Percentiles rank a stretch among this genome's conserved stretches.
Evolutionary conservation across 495 filamentous ascomycete genomes (phyloP).

Genomic region (Penicillium maclennaniae): DNA sequence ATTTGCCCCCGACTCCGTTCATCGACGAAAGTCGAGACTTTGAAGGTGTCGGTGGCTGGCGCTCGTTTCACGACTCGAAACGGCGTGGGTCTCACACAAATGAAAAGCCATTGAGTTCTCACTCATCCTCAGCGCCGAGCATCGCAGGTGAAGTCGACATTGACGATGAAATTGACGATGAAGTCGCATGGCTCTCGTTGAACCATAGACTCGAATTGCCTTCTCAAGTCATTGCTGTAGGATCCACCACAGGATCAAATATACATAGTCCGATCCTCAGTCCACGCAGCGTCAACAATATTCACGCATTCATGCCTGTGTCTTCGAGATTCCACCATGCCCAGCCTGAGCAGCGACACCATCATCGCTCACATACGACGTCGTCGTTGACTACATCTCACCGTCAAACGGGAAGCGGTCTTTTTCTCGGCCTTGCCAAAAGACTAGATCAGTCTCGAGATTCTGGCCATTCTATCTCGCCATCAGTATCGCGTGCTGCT

Average conservation of each 20-base stretch:
- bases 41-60: slow-evolving; percentile 84
- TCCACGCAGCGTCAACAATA: background rate
- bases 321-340: slow-evolving; percentile 1
- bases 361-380: slow-evolving; percentile 37
- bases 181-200: slow-evolving; percentile 66
- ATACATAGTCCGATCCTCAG: slow-evolving; percentile 10
- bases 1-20: slow-evolving; percentile 14
- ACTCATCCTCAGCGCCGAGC: slow-evolving; percentile 36
- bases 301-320: slow-evolving; percentile 5
- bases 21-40: slow-evolving; percentile 61
- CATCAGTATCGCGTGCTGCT: slow-evolving; percentile 10
- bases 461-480: slow-evolving; percentile 5
- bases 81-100: slow-evolving; percentile 19
- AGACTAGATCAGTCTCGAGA: slow-evolving; percentile 13
- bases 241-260: slow-evolving; percentile 4
- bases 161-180: slow-evolving; percentile 32
- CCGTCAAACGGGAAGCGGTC: slow-evolving; percentile 5
- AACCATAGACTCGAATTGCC: slow-evolving; percentile 71
- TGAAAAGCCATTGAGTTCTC: slow-evolving; percentile 21
- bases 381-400: slow-evolving; percentile 22
- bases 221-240: slow-evolving; percentile 30
- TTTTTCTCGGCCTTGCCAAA: slow-evolving; percentile 19
- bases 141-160: slow-evolving; percentile 12
- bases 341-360: slow-evolving; percentile 16
- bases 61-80: slow-evolving; percentile 29